phyloP scores from a whole-genome alignment of 2,329 filamentous ascomycete genomes.

The Fusarium virguliforme region DNA sequence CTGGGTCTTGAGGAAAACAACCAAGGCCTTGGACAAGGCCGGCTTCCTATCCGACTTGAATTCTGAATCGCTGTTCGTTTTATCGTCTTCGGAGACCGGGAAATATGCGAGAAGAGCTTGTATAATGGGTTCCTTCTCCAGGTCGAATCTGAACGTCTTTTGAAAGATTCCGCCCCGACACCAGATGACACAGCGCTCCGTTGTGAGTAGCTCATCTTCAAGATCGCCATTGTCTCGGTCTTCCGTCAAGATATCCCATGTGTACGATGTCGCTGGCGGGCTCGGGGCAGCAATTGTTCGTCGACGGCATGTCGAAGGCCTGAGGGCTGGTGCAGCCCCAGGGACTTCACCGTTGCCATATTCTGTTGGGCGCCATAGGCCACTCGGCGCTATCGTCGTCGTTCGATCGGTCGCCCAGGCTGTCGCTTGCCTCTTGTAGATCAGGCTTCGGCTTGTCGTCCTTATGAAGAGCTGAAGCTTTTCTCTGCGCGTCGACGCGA shows the following conservation, averaged over 20 bases:
- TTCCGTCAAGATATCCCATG: conserved; percentile 77
- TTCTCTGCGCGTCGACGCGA: conserved; percentile 42
- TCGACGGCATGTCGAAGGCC: conserved; percentile 87
- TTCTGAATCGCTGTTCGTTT: conserved; percentile 25
- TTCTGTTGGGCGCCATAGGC: conserved; percentile 56
- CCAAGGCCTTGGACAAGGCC: conserved; percentile 77
- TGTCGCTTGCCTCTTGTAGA: conserved; percentile 14
- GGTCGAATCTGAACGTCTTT: conserved; percentile 87
- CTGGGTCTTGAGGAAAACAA: conserved; percentile 93
- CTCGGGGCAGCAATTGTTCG: conserved; percentile 83
- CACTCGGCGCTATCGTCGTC: conserved; percentile 17
- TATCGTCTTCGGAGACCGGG: conserved; percentile 66
- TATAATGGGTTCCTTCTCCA: conserved; percentile 88
- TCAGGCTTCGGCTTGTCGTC: background rate
- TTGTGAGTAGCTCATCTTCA: conserved; percentile 87
- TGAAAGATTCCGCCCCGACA: conserved; percentile 88
- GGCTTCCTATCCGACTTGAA: conserved; percentile 39
- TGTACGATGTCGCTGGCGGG: conserved; percentile 76
- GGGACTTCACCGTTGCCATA: conserved; percentile 93
- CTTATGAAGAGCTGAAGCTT: conserved; percentile 18
- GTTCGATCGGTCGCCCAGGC: conserved; percentile 17
- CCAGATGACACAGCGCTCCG: conserved; percentile 86
- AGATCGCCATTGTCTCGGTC: conserved; percentile 60
- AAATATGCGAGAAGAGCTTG: conserved; percentile 92
- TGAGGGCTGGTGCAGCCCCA: conserved; percentile 91